phyloP scores from a whole-genome alignment of 179 eudicot genomes.

The Beta lomatogona region DNA sequence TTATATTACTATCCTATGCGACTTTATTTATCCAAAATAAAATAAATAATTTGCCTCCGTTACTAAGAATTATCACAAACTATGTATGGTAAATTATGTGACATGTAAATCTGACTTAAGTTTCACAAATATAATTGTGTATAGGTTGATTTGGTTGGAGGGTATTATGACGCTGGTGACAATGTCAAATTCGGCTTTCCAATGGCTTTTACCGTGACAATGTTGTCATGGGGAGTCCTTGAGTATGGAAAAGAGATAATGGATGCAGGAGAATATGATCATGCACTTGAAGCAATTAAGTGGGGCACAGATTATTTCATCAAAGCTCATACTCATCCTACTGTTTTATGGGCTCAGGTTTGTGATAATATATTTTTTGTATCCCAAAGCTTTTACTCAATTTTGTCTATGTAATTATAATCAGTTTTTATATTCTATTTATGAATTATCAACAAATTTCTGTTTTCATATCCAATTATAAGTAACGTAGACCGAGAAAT shows the following conservation, averaged over 20 bases:
- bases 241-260: slow-evolving; percentile 47
- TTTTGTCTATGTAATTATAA: no score
- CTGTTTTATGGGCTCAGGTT: slow-evolving; percentile 43
- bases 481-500: no score
- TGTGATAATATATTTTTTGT: background rate
- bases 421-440: no score
- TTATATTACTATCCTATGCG: no score
- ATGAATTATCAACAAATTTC: no score
- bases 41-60: no score
- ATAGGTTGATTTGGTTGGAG: slow-evolving; percentile 82
- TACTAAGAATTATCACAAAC: no score
- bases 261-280: slow-evolving; percentile 55
- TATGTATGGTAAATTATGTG: background rate
- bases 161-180: slow-evolving; percentile 86
- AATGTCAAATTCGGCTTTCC: slow-evolving; percentile 76
- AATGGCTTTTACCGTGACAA: slow-evolving; percentile 83
- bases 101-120: background rate
- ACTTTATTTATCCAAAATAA: no score
- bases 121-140: background rate
- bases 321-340: slow-evolving; percentile 43
- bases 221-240: slow-evolving; percentile 72
- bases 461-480: no score
- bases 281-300: slow-evolving; percentile 72
- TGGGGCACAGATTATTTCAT: slow-evolving; percentile 96
- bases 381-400: no score